Percentiles rank a stretch among this genome's conserved stretches.
Conservation (phyloP, 768 basidiomycete genomes). For the Lentinula edodes region DNA sequence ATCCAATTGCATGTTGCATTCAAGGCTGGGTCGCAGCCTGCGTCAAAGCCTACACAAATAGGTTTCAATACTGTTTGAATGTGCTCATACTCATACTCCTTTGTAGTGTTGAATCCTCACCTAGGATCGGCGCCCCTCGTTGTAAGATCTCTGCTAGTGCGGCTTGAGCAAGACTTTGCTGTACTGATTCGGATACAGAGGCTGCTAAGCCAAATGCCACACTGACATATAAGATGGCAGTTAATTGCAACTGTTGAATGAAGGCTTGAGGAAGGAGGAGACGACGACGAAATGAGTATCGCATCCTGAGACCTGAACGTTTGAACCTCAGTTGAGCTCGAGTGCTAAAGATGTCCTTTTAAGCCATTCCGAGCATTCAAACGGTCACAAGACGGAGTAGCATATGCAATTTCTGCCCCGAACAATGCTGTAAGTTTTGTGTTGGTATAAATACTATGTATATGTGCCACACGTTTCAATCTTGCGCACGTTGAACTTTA, state of each 20-base stretch:
- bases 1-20: slow-evolving; percentile 20
- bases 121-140: slow-evolving; percentile 17
- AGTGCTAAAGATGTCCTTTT: too few species aligned
- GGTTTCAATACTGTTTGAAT: background rate
- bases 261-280: background rate
- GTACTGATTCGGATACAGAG: slow-evolving; percentile 3
- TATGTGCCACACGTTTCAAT: too few species aligned
- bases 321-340: too few species aligned
- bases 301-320: background rate
- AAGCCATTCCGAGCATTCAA: too few species aligned
- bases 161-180: slow-evolving; percentile 11
- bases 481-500: too few species aligned
- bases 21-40: slow-evolving; percentile 10
- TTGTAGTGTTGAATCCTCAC: background rate
- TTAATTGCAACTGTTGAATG: background rate
- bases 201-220: background rate
- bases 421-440: background rate
- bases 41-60: slow-evolving; percentile 11
- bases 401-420: background rate
- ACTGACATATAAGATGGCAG: background rate
- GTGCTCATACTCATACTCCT: too few species aligned
- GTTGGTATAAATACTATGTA: too few species aligned
- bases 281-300: background rate
- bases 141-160: slow-evolving; percentile 14
- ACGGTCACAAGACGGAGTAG: background rate